Evolutionary conservation across 441 rosid genomes (phyloP), one percentile per base, ranked within the genome.

Genomic region (Lepidium campestre): DNA sequence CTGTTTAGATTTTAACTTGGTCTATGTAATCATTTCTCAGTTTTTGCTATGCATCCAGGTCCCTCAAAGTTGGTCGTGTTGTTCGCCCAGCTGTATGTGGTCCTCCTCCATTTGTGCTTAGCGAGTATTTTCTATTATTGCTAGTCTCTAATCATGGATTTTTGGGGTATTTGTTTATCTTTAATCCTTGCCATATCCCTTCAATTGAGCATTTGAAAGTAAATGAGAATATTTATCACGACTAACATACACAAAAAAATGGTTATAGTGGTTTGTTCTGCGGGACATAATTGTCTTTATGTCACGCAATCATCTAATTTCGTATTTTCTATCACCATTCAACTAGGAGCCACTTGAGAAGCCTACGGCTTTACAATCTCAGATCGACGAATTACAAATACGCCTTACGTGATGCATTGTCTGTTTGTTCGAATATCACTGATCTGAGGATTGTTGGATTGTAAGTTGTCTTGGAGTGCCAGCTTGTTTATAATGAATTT

Each of bases 361-460:
- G 87, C 68, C 64, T 91, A 78, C 84, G 81, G 65, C 85, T 91
- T 59, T 86, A 87, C 86, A 87, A 86, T 62, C 73, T 29, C 10
- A 29, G 1, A 29, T 0, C 10, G 34, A 7, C 2, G 34, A 7
- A 29, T 29, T 0, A 82, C 56, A 88, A 78, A 71, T 77, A 72
- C 9, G 70, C 91, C 18, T 82, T 83, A 29, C 75, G 69, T 35
- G 45, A 32, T 58, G 89, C 85, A 53, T 74, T 91, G 45, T 77
- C 87, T 42, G 80, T 80, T 29, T 89, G 96, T 77, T 78, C 85
- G 12, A 80, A 84, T 61, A 80, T 91, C 37, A 78, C 81, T 44
- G 96, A 91, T 76, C 85, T 91, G 49, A 91, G 82, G 76, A 83
- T 88, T 61, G 88, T 88, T 78, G 90, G 97, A 83, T 81, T 88